Evolutionary conservation across 2,329 filamentous ascomycete species (phyloP).

Genomic region (Cladorrhinum sp.): DNA sequence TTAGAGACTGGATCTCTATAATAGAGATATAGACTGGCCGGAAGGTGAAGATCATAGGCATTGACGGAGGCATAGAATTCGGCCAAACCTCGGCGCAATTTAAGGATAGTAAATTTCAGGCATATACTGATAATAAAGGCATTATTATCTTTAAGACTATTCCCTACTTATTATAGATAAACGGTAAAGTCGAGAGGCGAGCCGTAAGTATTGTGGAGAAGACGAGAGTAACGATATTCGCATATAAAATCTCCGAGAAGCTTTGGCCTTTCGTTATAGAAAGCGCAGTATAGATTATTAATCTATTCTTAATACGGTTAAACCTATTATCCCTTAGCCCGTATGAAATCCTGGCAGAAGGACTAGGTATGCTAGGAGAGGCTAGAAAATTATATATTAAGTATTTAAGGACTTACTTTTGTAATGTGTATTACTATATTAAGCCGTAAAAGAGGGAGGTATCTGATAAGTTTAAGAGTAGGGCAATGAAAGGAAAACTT

Average conservation of each 20-base stretch:
- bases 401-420: slow-evolving; percentile 5
- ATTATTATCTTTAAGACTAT: background rate
- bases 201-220: background rate
- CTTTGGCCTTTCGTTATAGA: background rate
- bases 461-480: background rate
- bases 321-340: background rate
- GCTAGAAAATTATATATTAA: background rate
- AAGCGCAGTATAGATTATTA: background rate
- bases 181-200: background rate
- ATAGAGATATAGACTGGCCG: background rate
- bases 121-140: background rate
- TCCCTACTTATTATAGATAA: background rate
- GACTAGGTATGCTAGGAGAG: background rate
- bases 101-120: background rate
- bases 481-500: background rate
- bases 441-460: background rate
- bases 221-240: background rate
- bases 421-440: slow-evolving; percentile 3
- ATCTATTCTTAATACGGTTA: background rate
- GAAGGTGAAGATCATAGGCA: background rate
- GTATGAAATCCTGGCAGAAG: background rate
- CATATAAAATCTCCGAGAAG: background rate
- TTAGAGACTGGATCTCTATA: too few species aligned
- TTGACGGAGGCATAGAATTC: slow-evolving; percentile 4
- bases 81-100: background rate